Conservation (phyloP, 2,329 filamentous ascomycete genomes). For the Tolypocladium amazonense region DNA sequence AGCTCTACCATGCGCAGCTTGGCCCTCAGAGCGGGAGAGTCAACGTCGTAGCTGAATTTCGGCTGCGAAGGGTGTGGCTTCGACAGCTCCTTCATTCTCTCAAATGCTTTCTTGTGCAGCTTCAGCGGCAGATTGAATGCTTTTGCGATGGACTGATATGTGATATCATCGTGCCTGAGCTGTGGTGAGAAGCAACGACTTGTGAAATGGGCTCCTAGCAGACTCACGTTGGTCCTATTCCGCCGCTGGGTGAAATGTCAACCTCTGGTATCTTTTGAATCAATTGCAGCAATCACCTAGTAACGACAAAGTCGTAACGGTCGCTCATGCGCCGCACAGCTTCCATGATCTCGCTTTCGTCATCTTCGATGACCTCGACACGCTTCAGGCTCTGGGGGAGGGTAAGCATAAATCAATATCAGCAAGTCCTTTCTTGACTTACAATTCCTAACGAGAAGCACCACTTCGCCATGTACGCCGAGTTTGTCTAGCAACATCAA, state of each 20-base stretch:
- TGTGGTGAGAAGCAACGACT: neutral
- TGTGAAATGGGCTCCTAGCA: too few species aligned
- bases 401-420: neutral
- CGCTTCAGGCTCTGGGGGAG: conserved; percentile 58
- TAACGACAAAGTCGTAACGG: conserved; percentile 89
- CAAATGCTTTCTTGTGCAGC: conserved; percentile 66
- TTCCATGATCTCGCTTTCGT: conserved; percentile 82
- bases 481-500: conserved; percentile 43
- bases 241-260: conserved; percentile 44
- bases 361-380: conserved; percentile 88
- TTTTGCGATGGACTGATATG: conserved; percentile 86
- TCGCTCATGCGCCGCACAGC: conserved; percentile 78
- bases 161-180: conserved; percentile 87
- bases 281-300: conserved; percentile 38
- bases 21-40: conserved; percentile 66
- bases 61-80: conserved; percentile 62
- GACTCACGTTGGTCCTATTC: conserved; percentile 84
- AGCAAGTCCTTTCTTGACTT: conserved; percentile 10
- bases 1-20: conserved; percentile 86
- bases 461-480: conserved; percentile 53
- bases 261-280: neutral
- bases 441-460: conserved; percentile 53
- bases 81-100: conserved; percentile 74
- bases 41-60: conserved; percentile 74
- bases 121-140: conserved; percentile 70